Evolutionary conservation across 768 basidiomycete species (phyloP).

Genomic region (Agaricus subrufescens): DNA sequence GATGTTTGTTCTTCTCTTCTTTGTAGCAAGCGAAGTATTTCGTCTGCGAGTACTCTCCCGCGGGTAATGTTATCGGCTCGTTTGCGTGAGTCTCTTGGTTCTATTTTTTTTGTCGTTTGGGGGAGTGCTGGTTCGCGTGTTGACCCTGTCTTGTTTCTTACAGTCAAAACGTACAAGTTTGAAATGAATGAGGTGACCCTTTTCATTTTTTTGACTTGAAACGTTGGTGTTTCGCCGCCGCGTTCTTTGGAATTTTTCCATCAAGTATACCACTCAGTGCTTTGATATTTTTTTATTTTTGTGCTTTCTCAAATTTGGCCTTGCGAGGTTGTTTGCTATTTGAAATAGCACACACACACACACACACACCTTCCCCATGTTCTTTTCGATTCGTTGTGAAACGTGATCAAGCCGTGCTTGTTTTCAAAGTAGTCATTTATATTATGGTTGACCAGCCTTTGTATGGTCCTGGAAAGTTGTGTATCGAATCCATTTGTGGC

Average conservation of each 20-base stretch:
- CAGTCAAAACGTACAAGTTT: conserved; percentile 44
- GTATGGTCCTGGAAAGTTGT: too few species aligned
- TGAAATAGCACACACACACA: background rate
- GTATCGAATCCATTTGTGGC: background rate
- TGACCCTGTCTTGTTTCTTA: background rate
- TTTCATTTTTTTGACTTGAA: background rate
- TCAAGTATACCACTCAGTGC: conserved; percentile 6
- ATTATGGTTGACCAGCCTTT: background rate
- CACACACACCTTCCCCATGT: too few species aligned
- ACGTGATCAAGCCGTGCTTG: background rate
- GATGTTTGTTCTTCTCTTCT: conserved; percentile 1
- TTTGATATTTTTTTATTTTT: background rate
- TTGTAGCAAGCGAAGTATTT: conserved; percentile 49
- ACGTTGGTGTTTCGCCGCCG: background rate
- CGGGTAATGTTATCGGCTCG: conserved; percentile 60
- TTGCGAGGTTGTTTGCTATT: background rate
- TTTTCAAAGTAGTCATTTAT: background rate
- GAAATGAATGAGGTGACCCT: conserved; percentile 8
- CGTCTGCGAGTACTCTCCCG: conserved; percentile 66
- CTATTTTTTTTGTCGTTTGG: background rate
- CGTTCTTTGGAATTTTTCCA: conserved; percentile 1
- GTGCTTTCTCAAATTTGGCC: conserved; percentile 1
- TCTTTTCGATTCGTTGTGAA: background rate
- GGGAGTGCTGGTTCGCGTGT: background rate
- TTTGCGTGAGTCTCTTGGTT: conserved; percentile 45